These are phyloP conservation scores for Trichoderma sp. DNA, from an alignment of 2,329 filamentous ascomycete genomes.

Conservation along the genomic window DNA sequence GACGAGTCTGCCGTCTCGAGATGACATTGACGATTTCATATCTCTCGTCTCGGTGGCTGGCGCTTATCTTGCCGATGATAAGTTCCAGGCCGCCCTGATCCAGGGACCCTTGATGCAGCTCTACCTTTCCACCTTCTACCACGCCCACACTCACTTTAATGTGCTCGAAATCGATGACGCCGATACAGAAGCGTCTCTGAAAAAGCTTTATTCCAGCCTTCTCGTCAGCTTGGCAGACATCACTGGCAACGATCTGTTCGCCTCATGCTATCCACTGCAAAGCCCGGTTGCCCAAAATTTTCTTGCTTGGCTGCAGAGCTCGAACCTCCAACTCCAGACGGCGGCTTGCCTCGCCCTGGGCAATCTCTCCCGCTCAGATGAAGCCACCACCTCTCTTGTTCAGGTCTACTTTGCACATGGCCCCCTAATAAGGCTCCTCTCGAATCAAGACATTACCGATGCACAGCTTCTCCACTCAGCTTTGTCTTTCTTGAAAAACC, in stretches of 20 bases:
- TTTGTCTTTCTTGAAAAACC: constrained; percentile 62
- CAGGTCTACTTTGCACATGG: constrained; percentile 39
- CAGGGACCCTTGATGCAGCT: constrained; percentile 37
- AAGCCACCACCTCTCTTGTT: constrained; percentile 50
- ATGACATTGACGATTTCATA: constrained; percentile 55
- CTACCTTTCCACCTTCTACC: constrained; percentile 49
- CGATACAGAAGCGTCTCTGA: constrained; percentile 43
- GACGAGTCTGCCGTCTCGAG: constrained; percentile 35
- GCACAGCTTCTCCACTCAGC: constrained; percentile 55
- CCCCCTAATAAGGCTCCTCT: constrained; percentile 46
- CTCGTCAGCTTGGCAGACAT: constrained; percentile 51
- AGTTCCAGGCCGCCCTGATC: constrained; percentile 50
- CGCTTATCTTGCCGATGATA: constrained; percentile 53
- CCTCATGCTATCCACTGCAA: constrained; percentile 40
- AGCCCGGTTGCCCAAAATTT: constrained; percentile 43
- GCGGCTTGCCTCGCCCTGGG: constrained; percentile 60
- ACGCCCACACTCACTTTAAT: constrained; percentile 45
- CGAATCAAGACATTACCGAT: constrained; percentile 39
- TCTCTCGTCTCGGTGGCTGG: constrained; percentile 50
- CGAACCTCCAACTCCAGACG: constrained; percentile 47
- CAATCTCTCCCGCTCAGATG: constrained; percentile 60
- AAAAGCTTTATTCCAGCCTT: constrained; percentile 48
- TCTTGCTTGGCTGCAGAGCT: constrained; percentile 45
- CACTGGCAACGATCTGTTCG: constrained; percentile 50
- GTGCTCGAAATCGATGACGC: constrained; percentile 43